Evolutionary conservation across 2,329 filamentous ascomycete species (phyloP).

Genomic region (Paraconiothyrium brasiliense): DNA sequence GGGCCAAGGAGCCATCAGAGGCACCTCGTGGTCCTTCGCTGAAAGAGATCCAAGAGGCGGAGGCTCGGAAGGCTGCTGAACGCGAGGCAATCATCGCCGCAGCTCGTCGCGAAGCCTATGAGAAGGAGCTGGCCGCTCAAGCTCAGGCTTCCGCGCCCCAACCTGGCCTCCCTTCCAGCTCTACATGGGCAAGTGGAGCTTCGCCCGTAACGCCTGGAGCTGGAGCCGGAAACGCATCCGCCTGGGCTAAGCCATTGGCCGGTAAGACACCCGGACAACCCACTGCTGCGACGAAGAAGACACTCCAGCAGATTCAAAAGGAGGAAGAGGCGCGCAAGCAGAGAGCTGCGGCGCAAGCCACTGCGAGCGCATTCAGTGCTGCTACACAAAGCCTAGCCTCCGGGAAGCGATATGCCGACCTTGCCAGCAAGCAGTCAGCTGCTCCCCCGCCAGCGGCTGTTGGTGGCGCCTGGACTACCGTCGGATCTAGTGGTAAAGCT

Average conservation of each 20-base stretch:
- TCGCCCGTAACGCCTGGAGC: constrained; percentile 72
- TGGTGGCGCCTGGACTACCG: constrained; percentile 85
- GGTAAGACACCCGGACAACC: constrained; percentile 58
- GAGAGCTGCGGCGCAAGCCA: constrained; percentile 66
- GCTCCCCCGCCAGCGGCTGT: constrained; percentile 51
- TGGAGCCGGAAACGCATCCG: constrained; percentile 56
- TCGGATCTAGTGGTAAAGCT: constrained; percentile 91
- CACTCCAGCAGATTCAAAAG: constrained; percentile 92
- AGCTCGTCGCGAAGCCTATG: constrained; percentile 77
- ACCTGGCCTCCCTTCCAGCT: constrained; percentile 83
- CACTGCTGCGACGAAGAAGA: constrained; percentile 74
- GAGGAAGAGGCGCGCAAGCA: constrained; percentile 93
- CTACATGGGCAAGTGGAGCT: constrained; percentile 83
- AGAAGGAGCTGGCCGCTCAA: constrained; percentile 78
- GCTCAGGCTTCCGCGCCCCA: constrained; percentile 68
- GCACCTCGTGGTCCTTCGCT: constrained; percentile 85
- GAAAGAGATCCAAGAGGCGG: constrained; percentile 95
- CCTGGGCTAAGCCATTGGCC: constrained; percentile 70
- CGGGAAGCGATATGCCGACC: constrained; percentile 92
- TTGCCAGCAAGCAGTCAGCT: constrained; percentile 79
- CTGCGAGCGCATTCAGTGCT: constrained; percentile 55
- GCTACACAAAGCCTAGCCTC: constrained; percentile 54
- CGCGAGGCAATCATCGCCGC: constrained; percentile 83
- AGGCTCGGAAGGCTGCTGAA: constrained; percentile 91
- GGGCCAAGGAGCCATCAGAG: constrained; percentile 85